These are phyloP conservation scores for Cephalotrichum gorgonifer DNA, from an alignment of 2,329 filamentous ascomycete species.

Conservation along the genomic window DNA sequence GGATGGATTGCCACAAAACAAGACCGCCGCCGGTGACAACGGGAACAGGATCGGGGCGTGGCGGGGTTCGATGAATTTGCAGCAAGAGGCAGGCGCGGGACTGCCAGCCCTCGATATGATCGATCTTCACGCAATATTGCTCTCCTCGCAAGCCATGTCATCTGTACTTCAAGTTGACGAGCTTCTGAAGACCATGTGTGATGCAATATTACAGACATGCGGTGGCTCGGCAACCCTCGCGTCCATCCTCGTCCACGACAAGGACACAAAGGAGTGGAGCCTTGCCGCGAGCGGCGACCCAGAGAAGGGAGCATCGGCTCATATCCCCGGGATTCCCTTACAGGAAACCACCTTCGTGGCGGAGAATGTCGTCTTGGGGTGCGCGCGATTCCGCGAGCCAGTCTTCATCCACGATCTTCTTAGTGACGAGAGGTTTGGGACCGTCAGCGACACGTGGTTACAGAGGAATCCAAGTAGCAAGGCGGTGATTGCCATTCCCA, in stretches of 20 bases:
- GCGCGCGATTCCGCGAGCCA: slow-evolving; percentile 63
- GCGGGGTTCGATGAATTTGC: slow-evolving; percentile 46
- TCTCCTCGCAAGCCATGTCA: slow-evolving; percentile 70
- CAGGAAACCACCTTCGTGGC: slow-evolving; percentile 59
- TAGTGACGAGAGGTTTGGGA: slow-evolving; percentile 68
- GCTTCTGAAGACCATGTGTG: slow-evolving; percentile 69
- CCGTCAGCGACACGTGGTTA: slow-evolving; percentile 60
- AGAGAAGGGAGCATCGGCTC: slow-evolving; percentile 56
- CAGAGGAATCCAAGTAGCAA: slow-evolving; percentile 59
- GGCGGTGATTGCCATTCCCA: slow-evolving; percentile 71
- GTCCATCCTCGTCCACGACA: slow-evolving; percentile 64
- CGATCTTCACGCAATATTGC: slow-evolving; percentile 67
- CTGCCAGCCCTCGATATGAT: slow-evolving; percentile 74
- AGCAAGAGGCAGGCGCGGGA: slow-evolving; percentile 45
- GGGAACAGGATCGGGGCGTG: slow-evolving; percentile 53
- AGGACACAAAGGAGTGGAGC: slow-evolving; percentile 53
- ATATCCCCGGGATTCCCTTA: slow-evolving; percentile 54
- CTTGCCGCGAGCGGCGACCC: slow-evolving; percentile 66
- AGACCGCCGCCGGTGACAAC: slow-evolving; percentile 36
- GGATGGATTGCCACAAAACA: slow-evolving; percentile 29
- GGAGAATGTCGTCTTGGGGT: slow-evolving; percentile 67
- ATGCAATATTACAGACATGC: slow-evolving; percentile 70
- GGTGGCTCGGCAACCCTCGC: slow-evolving; percentile 60
- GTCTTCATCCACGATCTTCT: slow-evolving; percentile 66
- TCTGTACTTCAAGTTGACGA: slow-evolving; percentile 68